Conservation (phyloP, 371 early-diverging fungal genomes). For the Rhizomucor pusillus region DNA sequence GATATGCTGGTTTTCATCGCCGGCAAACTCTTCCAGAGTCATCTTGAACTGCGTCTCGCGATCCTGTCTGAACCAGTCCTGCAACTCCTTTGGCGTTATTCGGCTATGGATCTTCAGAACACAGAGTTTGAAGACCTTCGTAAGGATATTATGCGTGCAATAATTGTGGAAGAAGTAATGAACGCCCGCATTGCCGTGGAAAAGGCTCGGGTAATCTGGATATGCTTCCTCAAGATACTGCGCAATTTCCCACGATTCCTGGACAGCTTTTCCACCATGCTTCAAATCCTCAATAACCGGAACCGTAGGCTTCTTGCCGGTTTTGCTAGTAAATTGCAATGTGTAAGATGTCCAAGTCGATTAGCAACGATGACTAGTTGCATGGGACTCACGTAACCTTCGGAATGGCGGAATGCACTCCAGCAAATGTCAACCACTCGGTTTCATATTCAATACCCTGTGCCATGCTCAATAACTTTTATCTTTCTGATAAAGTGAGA, state of each 20-base stretch:
- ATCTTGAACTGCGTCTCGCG: conserved; percentile 13
- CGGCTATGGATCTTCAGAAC: conserved; percentile 7
- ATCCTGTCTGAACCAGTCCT: conserved; percentile 14
- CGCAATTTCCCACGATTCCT: conserved; percentile 22
- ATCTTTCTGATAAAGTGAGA: background rate
- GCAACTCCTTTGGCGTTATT: background rate
- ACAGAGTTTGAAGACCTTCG: conserved; percentile 14
- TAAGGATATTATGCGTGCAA: conserved; percentile 7
- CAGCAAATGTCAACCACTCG: conserved; percentile 9
- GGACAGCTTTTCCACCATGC: conserved; percentile 14
- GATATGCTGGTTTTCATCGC: conserved; percentile 10
- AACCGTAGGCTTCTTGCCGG: conserved; percentile 11
- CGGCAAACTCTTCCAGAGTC: conserved; percentile 16
- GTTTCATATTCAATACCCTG: conserved; percentile 19
- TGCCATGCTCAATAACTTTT: background rate
- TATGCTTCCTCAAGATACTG: conserved; percentile 20
- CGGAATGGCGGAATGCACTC: conserved; percentile 6
- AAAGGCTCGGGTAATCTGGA: conserved; percentile 11
- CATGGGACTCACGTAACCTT: conserved; percentile 12
- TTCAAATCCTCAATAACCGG: conserved; percentile 14
- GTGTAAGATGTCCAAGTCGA: background rate
- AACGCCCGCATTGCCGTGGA: conserved; percentile 16
- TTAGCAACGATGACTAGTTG: background rate
- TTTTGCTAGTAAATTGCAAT: conserved; percentile 6
- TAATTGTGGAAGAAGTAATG: conserved; percentile 18